Conservation (phyloP, 306 rosid species). For the Cicer arietinum region DNA sequence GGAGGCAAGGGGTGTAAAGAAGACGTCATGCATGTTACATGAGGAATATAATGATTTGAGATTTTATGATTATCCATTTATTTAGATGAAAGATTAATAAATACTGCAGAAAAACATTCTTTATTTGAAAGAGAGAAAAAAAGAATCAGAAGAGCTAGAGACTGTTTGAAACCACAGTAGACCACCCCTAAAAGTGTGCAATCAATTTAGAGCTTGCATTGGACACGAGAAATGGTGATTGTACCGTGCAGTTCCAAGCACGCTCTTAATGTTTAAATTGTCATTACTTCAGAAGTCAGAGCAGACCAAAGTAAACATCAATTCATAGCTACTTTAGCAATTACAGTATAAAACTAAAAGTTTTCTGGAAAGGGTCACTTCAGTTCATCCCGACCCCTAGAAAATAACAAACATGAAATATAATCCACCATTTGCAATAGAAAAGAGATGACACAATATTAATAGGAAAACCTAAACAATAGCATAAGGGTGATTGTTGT, state of each 20-base stretch:
- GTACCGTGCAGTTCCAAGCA: not conserved
- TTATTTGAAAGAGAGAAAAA: not conserved
- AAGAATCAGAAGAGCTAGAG: not conserved
- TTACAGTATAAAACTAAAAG: too few relatives aligned
- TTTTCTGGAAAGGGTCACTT: too few relatives aligned
- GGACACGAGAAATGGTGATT: not conserved
- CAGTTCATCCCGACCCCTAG: not conserved
- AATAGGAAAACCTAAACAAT: not conserved
- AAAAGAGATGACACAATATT: not conserved
- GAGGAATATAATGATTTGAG: not conserved
- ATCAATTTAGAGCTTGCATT: not conserved
- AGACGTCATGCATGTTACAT: not conserved
- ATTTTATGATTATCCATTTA: slow-evolving; percentile 3
- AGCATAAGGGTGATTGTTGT: not conserved
- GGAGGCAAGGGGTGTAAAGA: not conserved
- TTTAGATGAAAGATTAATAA: slow-evolving; percentile 24
- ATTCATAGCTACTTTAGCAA: too few relatives aligned
- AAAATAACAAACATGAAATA: not conserved
- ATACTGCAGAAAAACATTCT: not conserved
- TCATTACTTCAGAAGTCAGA: slow-evolving; percentile 13
- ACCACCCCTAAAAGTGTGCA: not conserved
- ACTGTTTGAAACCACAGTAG: not conserved
- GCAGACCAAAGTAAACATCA: not conserved
- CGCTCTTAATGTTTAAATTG: not conserved
- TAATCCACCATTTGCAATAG: not conserved